These are phyloP conservation scores for Cyclotella sp. DNA, from an alignment of 108 stramenopile species.

Conservation along the genomic window DNA sequence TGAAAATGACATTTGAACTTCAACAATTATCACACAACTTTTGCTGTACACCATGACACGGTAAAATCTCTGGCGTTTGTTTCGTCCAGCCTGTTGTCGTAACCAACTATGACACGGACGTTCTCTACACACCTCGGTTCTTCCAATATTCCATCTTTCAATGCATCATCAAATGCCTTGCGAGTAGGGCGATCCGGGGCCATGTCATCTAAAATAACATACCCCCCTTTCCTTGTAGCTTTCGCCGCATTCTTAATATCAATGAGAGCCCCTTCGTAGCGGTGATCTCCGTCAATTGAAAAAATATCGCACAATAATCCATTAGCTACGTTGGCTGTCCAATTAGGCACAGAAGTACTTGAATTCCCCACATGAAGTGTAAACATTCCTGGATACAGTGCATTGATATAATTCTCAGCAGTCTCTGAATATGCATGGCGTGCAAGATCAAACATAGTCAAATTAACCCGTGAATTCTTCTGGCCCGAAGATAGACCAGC, in stretches of 20 bases:
- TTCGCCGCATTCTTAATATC: conserved; percentile 23
- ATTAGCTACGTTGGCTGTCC: neutral
- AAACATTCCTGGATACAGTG: conserved; percentile 22
- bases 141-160: conserved; percentile 9
- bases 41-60: conserved; percentile 19
- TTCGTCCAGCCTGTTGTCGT: conserved; percentile 12
- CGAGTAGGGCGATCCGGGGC: conserved; percentile 6
- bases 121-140: conserved; percentile 18
- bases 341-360: conserved; percentile 2
- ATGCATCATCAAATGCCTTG: conserved; percentile 20
- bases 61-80: conserved; percentile 11
- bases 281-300: conserved; percentile 28
- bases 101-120: conserved; percentile 3
- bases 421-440: conserved; percentile 16
- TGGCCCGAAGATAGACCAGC: conserved; percentile 1
- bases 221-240: conserved; percentile 21
- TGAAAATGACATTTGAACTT: neutral
- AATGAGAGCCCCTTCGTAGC: conserved; percentile 12
- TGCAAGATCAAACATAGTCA: conserved; percentile 30
- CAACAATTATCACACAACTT: neutral
- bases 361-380: conserved; percentile 14
- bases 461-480: neutral
- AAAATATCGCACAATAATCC: conserved; percentile 16
- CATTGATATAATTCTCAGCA: conserved; percentile 22
- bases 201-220: conserved; percentile 28